Evolutionary conservation across 1,284 basidiomycete species (phyloP), one percentile per base, ranked within the genome.

Genomic region (Blastosporella zonata): DNA sequence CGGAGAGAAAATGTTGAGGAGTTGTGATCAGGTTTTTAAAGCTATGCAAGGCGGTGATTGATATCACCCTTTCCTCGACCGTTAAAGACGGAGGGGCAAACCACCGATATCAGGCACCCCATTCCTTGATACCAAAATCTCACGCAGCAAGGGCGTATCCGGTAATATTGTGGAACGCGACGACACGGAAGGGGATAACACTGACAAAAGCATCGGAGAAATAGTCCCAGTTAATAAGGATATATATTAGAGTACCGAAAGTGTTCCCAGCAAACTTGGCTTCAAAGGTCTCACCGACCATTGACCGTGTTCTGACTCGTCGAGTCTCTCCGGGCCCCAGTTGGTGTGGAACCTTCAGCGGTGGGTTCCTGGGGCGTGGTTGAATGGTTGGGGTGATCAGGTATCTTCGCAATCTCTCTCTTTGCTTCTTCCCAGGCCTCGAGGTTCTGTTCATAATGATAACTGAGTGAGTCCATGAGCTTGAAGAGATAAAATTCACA

Each of bases 341-440:
- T 67, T 15, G 71, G 66, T 28, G 65, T 62, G 51, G 59, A 54
- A 18, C 54, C 58, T 48, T 55, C 59, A 35, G 57, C 57, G 53
- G 63, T 48, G 34, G 65, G 55, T 51, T 71, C 65, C 54, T 68
- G 61, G 43, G 70, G 53, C 22, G 66, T 57, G 40, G 82, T 78
- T 39, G 70, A 64, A 57, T 75, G 78, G 64, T 94, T 96, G 29
- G 90, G 92, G 66, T 96, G 93, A 55, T 87, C 82, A 41, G 91
- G 86, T 64, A 99, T 93, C 64, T 85, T 86, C 40, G 84, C 82
- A 56, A 97, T 90, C 61, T 95, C 93, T 55, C 79, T 80, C 74
- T 93, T 93, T 8, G 93, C 96, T 59, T 93, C 92, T 70, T 97
- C 87, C 96, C 96, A 99, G 47, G 89, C 90, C 62, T 96, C 90